These are phyloP conservation scores for Austropuccinia psidii DNA, from an alignment of 1,284 basidiomycete genomes.

Conservation along the genomic window DNA sequence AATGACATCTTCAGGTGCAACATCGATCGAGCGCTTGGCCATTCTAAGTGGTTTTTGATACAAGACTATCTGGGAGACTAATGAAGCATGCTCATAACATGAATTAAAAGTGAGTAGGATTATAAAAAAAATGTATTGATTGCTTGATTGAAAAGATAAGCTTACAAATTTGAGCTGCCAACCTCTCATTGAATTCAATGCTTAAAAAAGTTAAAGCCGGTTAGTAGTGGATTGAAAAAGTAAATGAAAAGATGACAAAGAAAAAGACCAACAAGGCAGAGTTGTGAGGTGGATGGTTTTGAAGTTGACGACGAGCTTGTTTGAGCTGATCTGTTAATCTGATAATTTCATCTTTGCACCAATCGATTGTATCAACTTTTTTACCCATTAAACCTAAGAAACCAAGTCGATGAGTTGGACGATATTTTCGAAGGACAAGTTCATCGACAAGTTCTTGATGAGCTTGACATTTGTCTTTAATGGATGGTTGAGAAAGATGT, in stretches of 20 bases:
- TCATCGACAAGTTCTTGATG: constrained; percentile 47
- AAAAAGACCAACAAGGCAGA: constrained; percentile 49
- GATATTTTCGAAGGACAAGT: constrained; percentile 59
- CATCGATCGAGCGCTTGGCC: constrained; percentile 56
- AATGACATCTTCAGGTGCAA: constrained; percentile 76
- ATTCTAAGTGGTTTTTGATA: constrained; percentile 55
- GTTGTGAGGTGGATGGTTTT: constrained; percentile 46
- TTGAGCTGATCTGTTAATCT: constrained; percentile 54
- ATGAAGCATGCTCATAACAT: background rate
- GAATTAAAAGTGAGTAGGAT: background rate
- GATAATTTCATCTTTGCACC: constrained; percentile 60
- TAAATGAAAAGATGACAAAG: no score
- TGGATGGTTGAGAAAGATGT: background rate
- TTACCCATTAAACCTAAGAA: constrained; percentile 58
- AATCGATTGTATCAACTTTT: constrained; percentile 82
- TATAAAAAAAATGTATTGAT: background rate
- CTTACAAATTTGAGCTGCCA: constrained; percentile 66
- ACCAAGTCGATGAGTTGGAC: constrained; percentile 67
- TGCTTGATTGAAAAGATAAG: constrained; percentile 50
- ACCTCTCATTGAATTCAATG: constrained; percentile 84
- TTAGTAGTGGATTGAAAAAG: background rate
- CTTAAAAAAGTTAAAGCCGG: constrained; percentile 54
- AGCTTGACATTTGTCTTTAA: background rate
- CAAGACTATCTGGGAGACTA: constrained; percentile 38
- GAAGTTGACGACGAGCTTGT: constrained; percentile 58